A percentile compares a stretch with the other conserved stretches of the same genome.
Evolutionary conservation across 495 filamentous ascomycete genomes (phyloP).

Genomic region (Tuber brumale): DNA sequence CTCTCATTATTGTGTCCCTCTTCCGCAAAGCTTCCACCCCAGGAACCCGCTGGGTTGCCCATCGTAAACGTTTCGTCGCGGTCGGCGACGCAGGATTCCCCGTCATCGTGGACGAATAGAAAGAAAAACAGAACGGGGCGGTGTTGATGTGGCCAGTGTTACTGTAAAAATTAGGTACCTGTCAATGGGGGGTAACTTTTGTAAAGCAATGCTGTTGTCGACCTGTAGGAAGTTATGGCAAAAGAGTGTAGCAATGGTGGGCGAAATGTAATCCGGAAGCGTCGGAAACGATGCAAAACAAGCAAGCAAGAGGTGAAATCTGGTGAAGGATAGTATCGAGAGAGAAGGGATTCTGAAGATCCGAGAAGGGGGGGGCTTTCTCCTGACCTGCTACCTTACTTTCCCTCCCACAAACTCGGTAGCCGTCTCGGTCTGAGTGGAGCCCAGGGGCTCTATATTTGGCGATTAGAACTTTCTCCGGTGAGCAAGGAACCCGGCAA

Average conservation of each 20-base stretch:
- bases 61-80: slow-evolving; percentile 58
- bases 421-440: slow-evolving; percentile 11
- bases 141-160: slow-evolving; percentile 29
- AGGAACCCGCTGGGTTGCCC: slow-evolving; percentile 80
- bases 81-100: slow-evolving; percentile 26
- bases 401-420: slow-evolving; percentile 10
- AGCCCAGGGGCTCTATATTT: slow-evolving; percentile 28
- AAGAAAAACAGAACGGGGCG: slow-evolving; percentile 29
- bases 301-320: slow-evolving; percentile 25
- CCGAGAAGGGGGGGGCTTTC: slow-evolving; percentile 9
- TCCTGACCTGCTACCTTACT: slow-evolving; percentile 12
- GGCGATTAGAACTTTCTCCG: slow-evolving; percentile 25
- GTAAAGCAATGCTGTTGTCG: slow-evolving; percentile 8
- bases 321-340: slow-evolving; percentile 27
- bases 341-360: slow-evolving; percentile 19
- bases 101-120: slow-evolving; percentile 33
- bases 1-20: slow-evolving; percentile 68
- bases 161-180: slow-evolving; percentile 7
- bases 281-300: slow-evolving; percentile 23
- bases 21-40: slow-evolving; percentile 68
- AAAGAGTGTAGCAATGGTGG: slow-evolving; percentile 8
- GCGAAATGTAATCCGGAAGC: slow-evolving; percentile 15
- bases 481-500: slow-evolving; percentile 19
- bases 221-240: slow-evolving; percentile 9
- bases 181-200: slow-evolving; percentile 1